These are phyloP conservation scores for Gonium pectorale DNA, from an alignment of 139 green algal genomes.

Conservation along the genomic window DNA sequence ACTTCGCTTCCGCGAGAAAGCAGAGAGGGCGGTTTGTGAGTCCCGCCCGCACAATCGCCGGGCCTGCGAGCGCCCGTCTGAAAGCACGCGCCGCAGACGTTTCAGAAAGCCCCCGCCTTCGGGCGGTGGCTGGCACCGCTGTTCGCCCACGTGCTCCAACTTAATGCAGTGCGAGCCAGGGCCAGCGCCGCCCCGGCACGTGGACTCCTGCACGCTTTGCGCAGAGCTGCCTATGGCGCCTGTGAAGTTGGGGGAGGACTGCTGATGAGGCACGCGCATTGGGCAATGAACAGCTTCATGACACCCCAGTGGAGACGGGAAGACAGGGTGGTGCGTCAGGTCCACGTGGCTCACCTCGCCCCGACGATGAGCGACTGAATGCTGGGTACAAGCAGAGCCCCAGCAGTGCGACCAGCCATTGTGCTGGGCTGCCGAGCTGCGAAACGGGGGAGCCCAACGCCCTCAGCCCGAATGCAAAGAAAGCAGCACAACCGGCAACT, in stretches of 20 bases:
- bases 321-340: no score
- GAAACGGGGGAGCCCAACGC: not conserved
- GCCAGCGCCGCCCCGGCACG: not conserved
- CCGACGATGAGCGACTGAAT: no score
- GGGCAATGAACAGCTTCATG: no score
- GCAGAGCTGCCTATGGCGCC: not conserved
- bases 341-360: no score
- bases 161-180: conserved; percentile 20
- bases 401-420: conserved; percentile 21
- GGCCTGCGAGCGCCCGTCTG: not conserved
- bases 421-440: conserved; percentile 34
- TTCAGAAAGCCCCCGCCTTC: not conserved
- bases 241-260: no score
- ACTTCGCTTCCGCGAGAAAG: conserved; percentile 10
- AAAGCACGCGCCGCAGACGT: conserved; percentile 9
- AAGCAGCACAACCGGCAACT: no score
- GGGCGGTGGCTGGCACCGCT: not conserved
- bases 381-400: conserved; percentile 13
- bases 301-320: no score
- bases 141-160: not conserved
- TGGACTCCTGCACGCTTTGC: not conserved
- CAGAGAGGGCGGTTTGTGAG: not conserved
- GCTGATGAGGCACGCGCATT: no score
- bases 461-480: no score
- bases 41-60: not conserved